Evolutionary conservation across 75 land plant genomes (phyloP), one percentile per base, ranked within the genome.

Genomic region (Adiantum capillusveneris): DNA sequence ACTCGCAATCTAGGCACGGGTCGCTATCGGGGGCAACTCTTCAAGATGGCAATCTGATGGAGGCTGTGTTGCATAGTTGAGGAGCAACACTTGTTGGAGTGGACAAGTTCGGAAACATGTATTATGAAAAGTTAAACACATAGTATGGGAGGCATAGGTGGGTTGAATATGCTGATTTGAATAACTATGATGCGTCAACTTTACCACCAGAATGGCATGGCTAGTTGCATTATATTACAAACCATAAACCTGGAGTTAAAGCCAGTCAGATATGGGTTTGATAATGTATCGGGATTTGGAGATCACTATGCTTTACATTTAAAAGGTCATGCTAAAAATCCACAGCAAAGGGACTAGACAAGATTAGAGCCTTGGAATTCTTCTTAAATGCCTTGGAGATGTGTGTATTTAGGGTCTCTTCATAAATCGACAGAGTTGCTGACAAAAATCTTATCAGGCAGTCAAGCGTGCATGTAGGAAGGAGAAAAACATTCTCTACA

Each of bases 131-230:
- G n/a, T n/a, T n/a, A n/a, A n/a, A n/a, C n/a, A n/a, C n/a, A n/a
- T n/a, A n/a, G n/a, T n/a, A n/a, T n/a, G 97, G 97, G 21, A 77
- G 97, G 60, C 93, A 85, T 55, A 80, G 97, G 59, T 92, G 97
- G 97, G 97, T 92, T 11, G 97, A 82, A 67, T 92, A 92, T 77
- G 95, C 76, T n/a, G n/a, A n/a, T n/a, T n/a, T n/a, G n/a, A n/a
- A n/a, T n/a, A n/a, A n/a, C n/a, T n/a, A n/a, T n/a, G 81, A 92
- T 72, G 97, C 97, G 41, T 92, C 97, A 31, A 72, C 78, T 57
- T 86, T 92, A 49, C 95, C 97, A 60, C 73, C 97, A 37, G 97
- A 92, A 58, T 92, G 97, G 97, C 97, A 92, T 77, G 95, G 97
- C 17, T 92, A 95, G 97, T 86, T 92, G 26, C 97, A 92, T 54